A percentile compares a stretch with the other conserved stretches of the same genome.
Conservation (phyloP, 148 eudicot species). For the Camellia sinensis region DNA sequence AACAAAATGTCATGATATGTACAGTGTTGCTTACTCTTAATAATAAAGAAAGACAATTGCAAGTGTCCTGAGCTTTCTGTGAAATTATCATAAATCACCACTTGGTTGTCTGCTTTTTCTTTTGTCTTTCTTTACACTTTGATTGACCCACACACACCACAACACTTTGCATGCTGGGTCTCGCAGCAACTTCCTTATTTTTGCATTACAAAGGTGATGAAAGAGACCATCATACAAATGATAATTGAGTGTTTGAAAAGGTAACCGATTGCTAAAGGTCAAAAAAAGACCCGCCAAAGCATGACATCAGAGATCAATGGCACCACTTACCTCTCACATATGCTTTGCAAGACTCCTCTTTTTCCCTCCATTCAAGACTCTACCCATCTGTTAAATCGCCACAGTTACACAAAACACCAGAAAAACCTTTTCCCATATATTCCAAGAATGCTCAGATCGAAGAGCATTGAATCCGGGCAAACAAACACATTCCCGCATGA, state of each 20-base stretch:
- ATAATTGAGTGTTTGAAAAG: constrained; percentile 12
- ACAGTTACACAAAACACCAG: constrained; percentile 15
- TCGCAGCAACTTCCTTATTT: no score
- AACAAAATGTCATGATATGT: no score
- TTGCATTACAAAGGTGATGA: no score
- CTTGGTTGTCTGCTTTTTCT: no score
- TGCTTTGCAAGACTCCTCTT: constrained; percentile 12
- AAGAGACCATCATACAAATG: no score
- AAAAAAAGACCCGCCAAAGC: constrained; percentile 21
- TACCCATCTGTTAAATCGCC: constrained; percentile 24
- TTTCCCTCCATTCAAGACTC: constrained; percentile 1
- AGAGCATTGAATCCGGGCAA: constrained; percentile 52
- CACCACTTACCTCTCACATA: constrained; percentile 1
- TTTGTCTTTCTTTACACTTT: no score
- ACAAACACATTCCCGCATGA: constrained; percentile 76
- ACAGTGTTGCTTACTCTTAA: no score
- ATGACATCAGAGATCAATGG: constrained; percentile 18
- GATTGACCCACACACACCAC: no score
- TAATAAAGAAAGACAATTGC: no score
- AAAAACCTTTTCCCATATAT: constrained; percentile 66
- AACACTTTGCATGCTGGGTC: no score
- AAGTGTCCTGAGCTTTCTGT: no score
- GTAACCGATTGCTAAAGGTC: constrained; percentile 24
- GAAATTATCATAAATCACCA: no score
- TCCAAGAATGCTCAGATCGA: constrained; percentile 60